Conservation (phyloP, 2,329 filamentous ascomycete genomes). For the Lithohypha guttulata region DNA sequence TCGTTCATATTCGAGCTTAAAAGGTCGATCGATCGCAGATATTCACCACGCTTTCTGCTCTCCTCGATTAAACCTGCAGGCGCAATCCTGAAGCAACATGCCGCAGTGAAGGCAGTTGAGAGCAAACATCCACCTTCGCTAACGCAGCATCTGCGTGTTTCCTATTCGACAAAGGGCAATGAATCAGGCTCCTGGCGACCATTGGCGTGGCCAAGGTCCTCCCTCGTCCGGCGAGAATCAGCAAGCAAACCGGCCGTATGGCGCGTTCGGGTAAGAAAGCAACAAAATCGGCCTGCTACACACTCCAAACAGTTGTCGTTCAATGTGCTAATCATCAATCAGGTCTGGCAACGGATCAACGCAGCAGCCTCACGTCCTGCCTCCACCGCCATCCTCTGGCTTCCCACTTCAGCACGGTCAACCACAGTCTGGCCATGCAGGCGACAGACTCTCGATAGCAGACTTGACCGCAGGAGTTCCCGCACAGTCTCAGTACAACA, state of each 20-base stretch:
- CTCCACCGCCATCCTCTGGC: slow-evolving; percentile 17
- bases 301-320: too few species aligned
- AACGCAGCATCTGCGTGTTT: not conserved
- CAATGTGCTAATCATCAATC: slow-evolving; percentile 6
- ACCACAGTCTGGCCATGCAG: slow-evolving; percentile 27
- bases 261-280: slow-evolving; percentile 34
- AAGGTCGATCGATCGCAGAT: too few species aligned
- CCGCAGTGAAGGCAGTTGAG: slow-evolving; percentile 5
- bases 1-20: too few species aligned
- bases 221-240: slow-evolving; percentile 23
- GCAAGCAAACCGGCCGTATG: slow-evolving; percentile 27
- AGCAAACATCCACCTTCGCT: slow-evolving; percentile 5
- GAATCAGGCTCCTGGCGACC: slow-evolving; percentile 19
- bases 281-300: too few species aligned
- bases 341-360: slow-evolving; percentile 27
- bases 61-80: too few species aligned
- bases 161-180: slow-evolving; percentile 9
- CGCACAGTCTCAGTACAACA: slow-evolving; percentile 32
- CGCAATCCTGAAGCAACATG: too few species aligned
- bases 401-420: slow-evolving; percentile 23
- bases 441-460: slow-evolving; percentile 38
- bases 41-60: not conserved
- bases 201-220: slow-evolving; percentile 33
- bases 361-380: slow-evolving; percentile 24
- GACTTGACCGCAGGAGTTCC: slow-evolving; percentile 36